Base-by-base conservation (phyloP, 192 early-diverging fungal species). In the Haplosporangium gracile region DNA sequence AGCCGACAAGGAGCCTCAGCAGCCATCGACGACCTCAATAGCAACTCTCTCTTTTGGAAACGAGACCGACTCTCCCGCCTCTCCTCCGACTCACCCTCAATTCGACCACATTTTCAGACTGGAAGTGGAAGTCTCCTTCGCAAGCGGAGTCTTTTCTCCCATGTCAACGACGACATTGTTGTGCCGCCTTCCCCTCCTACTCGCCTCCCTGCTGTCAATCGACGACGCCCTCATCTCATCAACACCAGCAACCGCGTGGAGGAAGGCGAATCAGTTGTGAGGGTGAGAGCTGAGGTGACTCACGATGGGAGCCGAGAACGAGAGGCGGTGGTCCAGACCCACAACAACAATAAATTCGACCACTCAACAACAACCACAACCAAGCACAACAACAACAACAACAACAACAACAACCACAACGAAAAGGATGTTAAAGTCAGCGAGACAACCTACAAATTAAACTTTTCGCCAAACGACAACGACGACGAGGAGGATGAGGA, bases 131-230 rank as follows among this genome's bases (percentile, higher is more conserved):
- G 38, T 24, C 39, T 73, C 15, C 38, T 39, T 1, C 43, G 32
- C 15, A 77, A 71, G 74, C 74, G 83, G 29, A 81, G 79, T 72
- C 72, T 86, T 1, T 86, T 65, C n/a, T 73, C 84, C 36, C 78
- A 80, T 57, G 47, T 81, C 32, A 74, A 80, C 63, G 70, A 49
- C 18, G 76, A 81, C 69, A 20, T 60, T 70, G 36, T 69, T 24
- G 40, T 22, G 6, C 39, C 72, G 68, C 42, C 22, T 22, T 47
- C 70, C 20, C 82, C 68, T 60, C 68, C 36, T 24, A 2, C 34
- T 29, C 5, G 24, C 29, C 36, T 36, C 60, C 70, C 39, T 49
- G 32, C 70, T 63, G 34, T 77, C 70, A 55, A 42, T 65, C 60
- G 4, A 63, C 43, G 55, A 60, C 32, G 29, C 51, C 18, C 26